A percentile compares a stretch with the other conserved stretches of the same genome.
Conservation (phyloP, 352 stramenopile species). For the Globisporangium iwayamae region DNA sequence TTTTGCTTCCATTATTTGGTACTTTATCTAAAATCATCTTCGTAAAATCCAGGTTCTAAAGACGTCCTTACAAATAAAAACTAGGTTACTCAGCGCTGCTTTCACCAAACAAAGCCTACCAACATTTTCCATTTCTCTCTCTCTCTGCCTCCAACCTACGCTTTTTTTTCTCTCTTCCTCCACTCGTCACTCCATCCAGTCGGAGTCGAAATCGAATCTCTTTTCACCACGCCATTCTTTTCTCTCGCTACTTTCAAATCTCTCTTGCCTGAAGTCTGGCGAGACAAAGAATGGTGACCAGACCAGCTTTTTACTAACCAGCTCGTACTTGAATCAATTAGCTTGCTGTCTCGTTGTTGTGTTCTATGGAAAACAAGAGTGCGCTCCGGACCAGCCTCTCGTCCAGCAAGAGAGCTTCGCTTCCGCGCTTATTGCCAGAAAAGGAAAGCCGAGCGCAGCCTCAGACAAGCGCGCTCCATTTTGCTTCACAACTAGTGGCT, state of each 20-base stretch:
- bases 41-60: too few relatives aligned
- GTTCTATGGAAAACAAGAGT: neutral
- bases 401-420: neutral
- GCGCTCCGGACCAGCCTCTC: neutral
- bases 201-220: neutral
- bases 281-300: too few relatives aligned
- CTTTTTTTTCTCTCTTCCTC: neutral
- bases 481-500: too few relatives aligned
- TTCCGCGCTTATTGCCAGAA: slow-evolving; percentile 10
- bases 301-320: too few relatives aligned
- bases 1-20: too few relatives aligned
- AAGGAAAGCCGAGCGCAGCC: neutral
- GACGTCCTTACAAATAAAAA: too few relatives aligned
- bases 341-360: neutral
- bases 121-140: neutral
- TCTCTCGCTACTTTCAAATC: neutral
- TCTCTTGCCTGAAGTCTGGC: too few relatives aligned
- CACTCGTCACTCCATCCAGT: neutral
- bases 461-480: too few relatives aligned
- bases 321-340: too few relatives aligned
- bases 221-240: neutral
- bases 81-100: too few relatives aligned
- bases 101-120: too few relatives aligned
- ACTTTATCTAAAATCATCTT: too few relatives aligned
- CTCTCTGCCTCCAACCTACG: slow-evolving; percentile 1